Conservation (phyloP, 2,329 filamentous ascomycete species). For the Colletotrichum australisinense region DNA sequence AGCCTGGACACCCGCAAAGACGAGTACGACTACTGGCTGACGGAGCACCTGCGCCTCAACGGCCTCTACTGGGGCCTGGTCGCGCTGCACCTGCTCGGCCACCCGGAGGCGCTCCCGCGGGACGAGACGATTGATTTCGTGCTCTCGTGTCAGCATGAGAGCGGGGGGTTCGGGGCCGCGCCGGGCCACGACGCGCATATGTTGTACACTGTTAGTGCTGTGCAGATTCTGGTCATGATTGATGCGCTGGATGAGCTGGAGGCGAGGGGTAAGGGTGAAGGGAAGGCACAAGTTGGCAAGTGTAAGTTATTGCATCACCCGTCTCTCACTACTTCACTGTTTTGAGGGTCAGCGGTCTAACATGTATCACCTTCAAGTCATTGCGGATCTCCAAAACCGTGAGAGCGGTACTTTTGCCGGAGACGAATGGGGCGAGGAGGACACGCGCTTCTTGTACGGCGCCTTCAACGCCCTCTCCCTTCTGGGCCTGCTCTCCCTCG, state of each 20-base stretch:
- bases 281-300: constrained; percentile 78
- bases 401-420: constrained; percentile 90
- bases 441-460: constrained; percentile 93
- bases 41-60: constrained; percentile 94
- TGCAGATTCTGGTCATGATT: constrained; percentile 90
- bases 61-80: constrained; percentile 97
- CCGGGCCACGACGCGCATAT: constrained; percentile 96
- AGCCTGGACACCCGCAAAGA: constrained; percentile 91
- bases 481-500: constrained; percentile 76
- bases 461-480: constrained; percentile 91
- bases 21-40: constrained; percentile 97
- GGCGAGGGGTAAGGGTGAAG: constrained; percentile 72
- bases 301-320: too few species aligned
- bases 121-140: constrained; percentile 89
- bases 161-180: constrained; percentile 92
- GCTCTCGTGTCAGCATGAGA: constrained; percentile 91
- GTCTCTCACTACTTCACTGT: too few species aligned
- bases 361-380: constrained; percentile 63
- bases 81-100: constrained; percentile 85
- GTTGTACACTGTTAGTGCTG: constrained; percentile 93
- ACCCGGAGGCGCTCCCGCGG: constrained; percentile 83
- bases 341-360: constrained; percentile 30
- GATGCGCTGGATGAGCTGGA: constrained; percentile 90
- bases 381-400: constrained; percentile 83
- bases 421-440: constrained; percentile 96